Conservation (phyloP, 1,284 basidiomycete genomes). For the Fomitopsis schrenkii region DNA sequence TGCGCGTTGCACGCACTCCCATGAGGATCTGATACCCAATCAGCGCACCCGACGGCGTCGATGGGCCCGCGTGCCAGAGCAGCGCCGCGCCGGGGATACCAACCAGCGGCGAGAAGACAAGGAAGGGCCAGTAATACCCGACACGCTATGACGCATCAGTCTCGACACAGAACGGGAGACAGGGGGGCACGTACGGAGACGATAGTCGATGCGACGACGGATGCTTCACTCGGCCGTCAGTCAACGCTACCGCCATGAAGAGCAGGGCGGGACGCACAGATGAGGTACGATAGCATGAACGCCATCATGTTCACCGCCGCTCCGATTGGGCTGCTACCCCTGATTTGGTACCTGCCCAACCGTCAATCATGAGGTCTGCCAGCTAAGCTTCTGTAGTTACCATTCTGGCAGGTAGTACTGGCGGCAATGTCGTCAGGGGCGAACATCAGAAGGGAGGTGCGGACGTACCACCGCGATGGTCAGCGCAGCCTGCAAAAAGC, state of each 20-base stretch:
- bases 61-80: not conserved
- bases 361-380: too few species aligned
- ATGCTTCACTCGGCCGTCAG: not conserved
- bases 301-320: constrained; percentile 7
- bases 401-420: constrained; percentile 9
- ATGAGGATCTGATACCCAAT: constrained; percentile 10
- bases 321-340: constrained; percentile 2
- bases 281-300: constrained; percentile 7
- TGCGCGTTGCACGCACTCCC: not conserved
- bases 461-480: not conserved
- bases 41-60: constrained; percentile 1
- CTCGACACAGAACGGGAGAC: not conserved
- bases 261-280: constrained; percentile 1
- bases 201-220: constrained; percentile 1
- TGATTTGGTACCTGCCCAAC: constrained; percentile 8
- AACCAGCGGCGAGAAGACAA: constrained; percentile 4
- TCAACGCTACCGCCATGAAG: not conserved
- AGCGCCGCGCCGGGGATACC: constrained; percentile 5
- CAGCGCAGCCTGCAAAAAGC: not conserved
- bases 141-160: not conserved
- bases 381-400: not conserved
- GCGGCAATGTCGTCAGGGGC: too few species aligned
- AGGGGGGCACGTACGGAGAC: not conserved
- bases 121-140: constrained; percentile 7
- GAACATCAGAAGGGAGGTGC: not conserved